Evolutionary conservation across 2,329 filamentous ascomycete species (phyloP).

Genomic region (Fusarium nelsonii): DNA sequence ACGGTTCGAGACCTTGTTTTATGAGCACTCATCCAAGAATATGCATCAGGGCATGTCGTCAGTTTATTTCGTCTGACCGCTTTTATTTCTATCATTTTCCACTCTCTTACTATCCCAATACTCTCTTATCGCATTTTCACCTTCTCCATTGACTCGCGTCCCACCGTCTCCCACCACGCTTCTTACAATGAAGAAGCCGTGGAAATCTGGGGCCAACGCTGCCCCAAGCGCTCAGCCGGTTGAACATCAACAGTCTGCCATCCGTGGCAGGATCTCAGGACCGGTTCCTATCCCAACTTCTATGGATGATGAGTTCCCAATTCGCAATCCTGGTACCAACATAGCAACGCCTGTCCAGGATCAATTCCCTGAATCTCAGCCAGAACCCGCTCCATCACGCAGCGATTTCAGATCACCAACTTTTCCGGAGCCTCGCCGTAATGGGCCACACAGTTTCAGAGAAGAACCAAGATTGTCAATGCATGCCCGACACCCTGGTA

Average conservation of each 20-base stretch:
- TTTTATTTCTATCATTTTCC: slow-evolving; percentile 29
- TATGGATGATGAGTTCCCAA: slow-evolving; percentile 67
- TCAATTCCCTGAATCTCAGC: slow-evolving; percentile 41
- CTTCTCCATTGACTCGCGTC: slow-evolving; percentile 9
- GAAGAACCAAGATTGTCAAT: slow-evolving; percentile 28
- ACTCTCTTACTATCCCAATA: slow-evolving; percentile 26
- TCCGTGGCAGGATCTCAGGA: slow-evolving; percentile 71
- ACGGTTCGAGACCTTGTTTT: slow-evolving; percentile 43
- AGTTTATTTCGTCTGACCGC: slow-evolving; percentile 27
- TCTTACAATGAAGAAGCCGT: slow-evolving; percentile 57
- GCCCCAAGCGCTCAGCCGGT: slow-evolving; percentile 43
- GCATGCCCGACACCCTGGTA: slow-evolving; percentile 22
- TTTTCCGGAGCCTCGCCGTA: slow-evolving; percentile 35
- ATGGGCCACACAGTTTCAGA: slow-evolving; percentile 22
- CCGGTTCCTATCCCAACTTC: slow-evolving; percentile 68
- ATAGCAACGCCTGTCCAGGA: slow-evolving; percentile 52
- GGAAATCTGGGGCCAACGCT: slow-evolving; percentile 59
- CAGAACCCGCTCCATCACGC: slow-evolving; percentile 19
- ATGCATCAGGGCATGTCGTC: slow-evolving; percentile 41
- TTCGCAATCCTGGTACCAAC: slow-evolving; percentile 57
- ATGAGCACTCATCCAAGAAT: slow-evolving; percentile 40
- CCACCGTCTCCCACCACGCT: slow-evolving; percentile 5
- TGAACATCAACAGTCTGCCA: slow-evolving; percentile 56
- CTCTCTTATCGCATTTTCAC: slow-evolving; percentile 20
- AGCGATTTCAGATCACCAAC: slow-evolving; percentile 35